Evolutionary conservation across 495 filamentous ascomycete species (phyloP).

Genomic region (Lichenothelia convexa): DNA sequence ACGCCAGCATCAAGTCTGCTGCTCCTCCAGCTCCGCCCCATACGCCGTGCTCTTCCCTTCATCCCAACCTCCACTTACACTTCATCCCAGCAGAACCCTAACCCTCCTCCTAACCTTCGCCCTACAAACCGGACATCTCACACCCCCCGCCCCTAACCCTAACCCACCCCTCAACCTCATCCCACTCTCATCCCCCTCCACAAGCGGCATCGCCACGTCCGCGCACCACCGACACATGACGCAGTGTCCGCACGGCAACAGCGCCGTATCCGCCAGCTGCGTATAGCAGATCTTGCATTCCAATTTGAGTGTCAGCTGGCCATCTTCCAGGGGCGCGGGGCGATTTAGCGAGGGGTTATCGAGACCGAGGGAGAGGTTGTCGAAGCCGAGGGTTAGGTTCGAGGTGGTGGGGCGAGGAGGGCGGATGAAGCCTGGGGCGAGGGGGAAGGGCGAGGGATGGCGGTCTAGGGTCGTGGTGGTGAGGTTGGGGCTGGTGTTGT

Average conservation of each 20-base stretch:
- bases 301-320: constrained; percentile 29
- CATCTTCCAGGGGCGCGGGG: neutral
- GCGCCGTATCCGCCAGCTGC: constrained; percentile 33
- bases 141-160: neutral
- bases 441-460: too few relatives aligned
- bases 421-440: too few relatives aligned
- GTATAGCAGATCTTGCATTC: constrained; percentile 37
- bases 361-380: constrained; percentile 9
- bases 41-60: too few relatives aligned
- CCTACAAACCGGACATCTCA: neutral
- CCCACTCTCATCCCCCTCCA: too few relatives aligned
- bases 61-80: too few relatives aligned
- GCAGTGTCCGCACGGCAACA: constrained; percentile 38
- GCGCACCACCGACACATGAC: constrained; percentile 32
- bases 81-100: too few relatives aligned
- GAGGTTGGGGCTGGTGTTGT: too few relatives aligned
- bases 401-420: too few relatives aligned
- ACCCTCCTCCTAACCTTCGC: neutral
- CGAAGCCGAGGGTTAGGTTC: neutral
- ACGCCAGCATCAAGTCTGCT: too few relatives aligned
- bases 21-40: too few relatives aligned
- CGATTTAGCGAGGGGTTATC: neutral
- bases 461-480: too few relatives aligned
- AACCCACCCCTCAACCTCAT: neutral
- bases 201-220: too few relatives aligned